These are phyloP conservation scores for Podaxis pistillaris DNA, from an alignment of 768 basidiomycete species.

Conservation along the genomic window DNA sequence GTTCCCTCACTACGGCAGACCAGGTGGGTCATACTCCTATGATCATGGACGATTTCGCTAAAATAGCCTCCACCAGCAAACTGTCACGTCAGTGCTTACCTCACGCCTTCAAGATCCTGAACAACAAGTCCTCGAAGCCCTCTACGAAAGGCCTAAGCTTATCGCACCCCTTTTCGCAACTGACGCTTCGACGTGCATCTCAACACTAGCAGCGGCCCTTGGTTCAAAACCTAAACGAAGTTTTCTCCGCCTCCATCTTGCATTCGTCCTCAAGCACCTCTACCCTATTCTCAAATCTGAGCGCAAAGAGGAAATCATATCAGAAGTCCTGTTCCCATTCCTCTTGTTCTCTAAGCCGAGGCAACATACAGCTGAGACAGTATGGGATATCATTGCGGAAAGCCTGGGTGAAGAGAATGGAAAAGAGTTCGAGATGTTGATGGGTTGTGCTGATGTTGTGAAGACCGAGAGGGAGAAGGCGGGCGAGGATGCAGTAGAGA, in stretches of 20 bases:
- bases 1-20: conserved; percentile 34
- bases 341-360: conserved; percentile 73
- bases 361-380: conserved; percentile 59
- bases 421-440: conserved; percentile 44
- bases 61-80: conserved; percentile 36
- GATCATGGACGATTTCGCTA: neutral
- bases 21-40: conserved; percentile 33
- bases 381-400: conserved; percentile 69
- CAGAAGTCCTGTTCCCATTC: conserved; percentile 66
- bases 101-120: conserved; percentile 70
- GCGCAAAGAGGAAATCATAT: conserved; percentile 37
- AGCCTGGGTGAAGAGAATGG: conserved; percentile 18
- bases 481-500: conserved; percentile 32
- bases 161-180: conserved; percentile 46
- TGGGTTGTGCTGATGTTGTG: conserved; percentile 52
- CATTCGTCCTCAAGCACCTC: conserved; percentile 55
- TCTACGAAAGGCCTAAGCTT: conserved; percentile 55
- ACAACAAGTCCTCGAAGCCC: conserved; percentile 54
- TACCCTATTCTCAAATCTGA: conserved; percentile 25
- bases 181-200: conserved; percentile 44
- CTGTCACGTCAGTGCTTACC: conserved; percentile 61
- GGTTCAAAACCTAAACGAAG: conserved; percentile 47
- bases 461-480: conserved; percentile 31
- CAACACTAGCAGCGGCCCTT: conserved; percentile 35
- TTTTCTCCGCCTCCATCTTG: conserved; percentile 52